These are phyloP conservation scores for Tricholoma bakamatsutake DNA, from an alignment of 768 basidiomycete genomes.

Conservation along the genomic window DNA sequence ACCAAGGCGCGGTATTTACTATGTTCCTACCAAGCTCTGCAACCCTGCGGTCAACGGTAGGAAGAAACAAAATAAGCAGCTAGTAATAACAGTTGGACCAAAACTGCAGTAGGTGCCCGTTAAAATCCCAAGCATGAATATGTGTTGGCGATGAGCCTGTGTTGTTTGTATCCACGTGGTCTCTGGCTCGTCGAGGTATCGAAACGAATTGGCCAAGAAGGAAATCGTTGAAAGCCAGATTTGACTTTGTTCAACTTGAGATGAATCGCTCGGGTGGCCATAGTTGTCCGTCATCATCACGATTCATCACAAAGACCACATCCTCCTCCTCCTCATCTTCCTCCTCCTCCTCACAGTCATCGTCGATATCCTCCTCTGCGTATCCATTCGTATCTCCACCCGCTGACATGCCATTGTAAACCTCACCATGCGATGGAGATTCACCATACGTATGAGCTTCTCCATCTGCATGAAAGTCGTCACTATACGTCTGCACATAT, in stretches of 20 bases:
- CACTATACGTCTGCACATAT: slow-evolving; percentile 1
- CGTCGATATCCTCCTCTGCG: slow-evolving; percentile 24
- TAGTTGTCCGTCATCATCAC: slow-evolving; percentile 28
- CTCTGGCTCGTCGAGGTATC: neutral
- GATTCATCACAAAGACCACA: slow-evolving; percentile 60
- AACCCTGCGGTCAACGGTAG: neutral
- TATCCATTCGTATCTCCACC: slow-evolving; percentile 12
- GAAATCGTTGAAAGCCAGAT: slow-evolving; percentile 5
- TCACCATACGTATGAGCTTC: neutral
- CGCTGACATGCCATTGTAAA: neutral
- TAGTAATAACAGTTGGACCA: neutral
- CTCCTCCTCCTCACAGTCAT: slow-evolving; percentile 24
- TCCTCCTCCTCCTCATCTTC: slow-evolving; percentile 72
- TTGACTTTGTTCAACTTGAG: slow-evolving; percentile 14
- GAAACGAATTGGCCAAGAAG: slow-evolving; percentile 4
- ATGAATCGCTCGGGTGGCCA: slow-evolving; percentile 24
- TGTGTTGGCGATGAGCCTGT: neutral
- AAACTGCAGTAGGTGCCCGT: neutral
- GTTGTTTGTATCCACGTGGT: neutral
- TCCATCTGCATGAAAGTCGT: neutral
- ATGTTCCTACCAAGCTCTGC: neutral
- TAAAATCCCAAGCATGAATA: neutral
- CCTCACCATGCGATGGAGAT: neutral
- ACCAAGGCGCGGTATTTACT: neutral
- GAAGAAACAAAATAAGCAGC: neutral